Base-by-base conservation (phyloP, 164 flowering plant genomes). In the Nelumbo lutea region DNA sequence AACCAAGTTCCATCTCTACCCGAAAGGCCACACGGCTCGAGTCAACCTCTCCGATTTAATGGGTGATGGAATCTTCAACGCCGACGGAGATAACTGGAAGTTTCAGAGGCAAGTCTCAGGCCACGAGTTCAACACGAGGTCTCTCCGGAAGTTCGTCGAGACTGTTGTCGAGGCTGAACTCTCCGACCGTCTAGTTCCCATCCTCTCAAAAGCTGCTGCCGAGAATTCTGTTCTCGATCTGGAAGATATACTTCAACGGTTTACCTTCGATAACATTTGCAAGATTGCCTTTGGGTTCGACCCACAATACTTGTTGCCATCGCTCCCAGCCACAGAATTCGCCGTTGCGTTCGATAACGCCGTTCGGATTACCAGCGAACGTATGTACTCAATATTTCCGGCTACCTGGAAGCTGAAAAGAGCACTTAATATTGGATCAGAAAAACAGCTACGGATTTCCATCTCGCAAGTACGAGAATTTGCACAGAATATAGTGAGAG, bases 261-360 rank as follows among this genome's bases (percentile, higher is more conserved):
- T 85, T 52, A 77, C 87, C 2, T 85, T 85, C 61, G 88, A 86
- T 39, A 84, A 82, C 60, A 78, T 87, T 5, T 85, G 87, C 62
- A 77, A 76, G 51, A 81, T 86, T 39, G 80, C 87, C 3, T 84
- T 86, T 39, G 89, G 89, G 42, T 83, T 78, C 41, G 89, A 85
- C 45, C 87, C 87, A 0, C 73, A 52, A 0, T 81, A 68, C 66
- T 46, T 87, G 38, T 66, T 62, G 4, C 79, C 80, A 2, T 79
- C 84, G 9, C 63, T 80, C 3, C 84, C 85, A 1, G 10, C 73
- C 42, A 40, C 73, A 2, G 47, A 77, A 48, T 79, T 87, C 41
- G 84, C 81, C 0, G 14, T 41, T 9, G 81, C 84, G 2, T 85
- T 87, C 45, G 89, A 83, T 14, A 79, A 79, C 0, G 77, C 81